Base-by-base conservation (phyloP, 345 rosid species). In the Gossypioides kirkii region DNA sequence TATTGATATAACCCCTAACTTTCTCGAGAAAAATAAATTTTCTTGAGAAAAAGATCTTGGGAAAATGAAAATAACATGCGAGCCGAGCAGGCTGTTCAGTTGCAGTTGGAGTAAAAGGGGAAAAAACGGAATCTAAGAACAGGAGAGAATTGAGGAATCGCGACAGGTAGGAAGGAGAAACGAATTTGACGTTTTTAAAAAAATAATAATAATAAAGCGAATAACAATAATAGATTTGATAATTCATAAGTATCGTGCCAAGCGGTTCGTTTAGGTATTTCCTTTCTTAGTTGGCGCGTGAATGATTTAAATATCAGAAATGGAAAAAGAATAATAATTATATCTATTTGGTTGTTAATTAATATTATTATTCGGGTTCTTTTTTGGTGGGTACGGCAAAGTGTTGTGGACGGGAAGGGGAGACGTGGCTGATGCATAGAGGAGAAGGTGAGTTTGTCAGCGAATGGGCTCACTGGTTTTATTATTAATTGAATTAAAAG, bases 81-180 rank as follows among this genome's bases (percentile, higher is more conserved):
- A 64, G 16, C 5, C 59, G 72, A 58, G 17, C 5, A 70, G 52
- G 28, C 69, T 5, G 17, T 41, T 18, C 11, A 2, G 26, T 42
- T 18, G 25, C 50, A 18, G 50, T 46, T 67, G 74, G 69, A 32
- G 36, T 68, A 77, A 23, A 47, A 38, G 38, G 38, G 38, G 54
- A 14, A 53, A 62, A 25, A 59, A 64, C 5, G 12, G 76, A 55
- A 78, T 50, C 77, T 65, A 70, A 70, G 72, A 77, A 72, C 79
- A 75, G 71, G 74, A 76, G 80, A 69, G 20, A 74, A 73, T 66
- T 72, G 73, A 60, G 54, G 55, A 25, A n/a, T 36, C 14, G 36
- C 20, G 58, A 22, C 69, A 32, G 28, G 46, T 6, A 14, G 42
- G 7, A 63, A 63, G 41, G 23, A 13, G 6, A 2, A 41, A 22